Percentiles rank a stretch among this genome's conserved stretches.
These are phyloP conservation scores for Acanthamoeba quina DNA, from an alignment of 208 protist species.

Conservation along the genomic window DNA sequence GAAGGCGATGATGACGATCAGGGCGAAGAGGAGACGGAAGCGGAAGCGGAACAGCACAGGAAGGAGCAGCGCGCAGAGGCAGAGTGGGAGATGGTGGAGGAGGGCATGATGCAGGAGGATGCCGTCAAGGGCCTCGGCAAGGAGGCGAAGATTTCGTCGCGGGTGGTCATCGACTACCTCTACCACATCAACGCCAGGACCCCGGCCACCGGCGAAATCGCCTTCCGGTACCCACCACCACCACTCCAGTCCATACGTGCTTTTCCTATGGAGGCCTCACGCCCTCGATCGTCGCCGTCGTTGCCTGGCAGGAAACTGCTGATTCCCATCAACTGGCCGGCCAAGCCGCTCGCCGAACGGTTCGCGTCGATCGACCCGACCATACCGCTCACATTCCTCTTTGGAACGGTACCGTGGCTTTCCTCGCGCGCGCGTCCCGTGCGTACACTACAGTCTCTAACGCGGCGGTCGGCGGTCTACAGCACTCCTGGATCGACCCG, in stretches of 20 bases:
- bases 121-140: neutral
- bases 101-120: neutral
- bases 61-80: neutral
- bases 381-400: slow-evolving; percentile 10
- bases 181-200: slow-evolving; percentile 45
- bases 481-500: slow-evolving; percentile 21
- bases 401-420: neutral
- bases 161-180: slow-evolving; percentile 12
- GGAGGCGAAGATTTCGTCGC: neutral
- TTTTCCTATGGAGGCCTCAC: neutral
- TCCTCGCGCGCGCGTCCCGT: too few relatives aligned
- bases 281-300: neutral
- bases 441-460: too few relatives aligned
- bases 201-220: slow-evolving; percentile 24
- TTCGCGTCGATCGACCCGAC: neutral
- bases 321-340: slow-evolving; percentile 58
- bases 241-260: neutral
- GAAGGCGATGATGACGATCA: neutral
- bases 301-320: slow-evolving; percentile 41
- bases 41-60: neutral
- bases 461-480: too few relatives aligned
- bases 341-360: neutral
- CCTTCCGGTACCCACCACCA: neutral
- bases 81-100: slow-evolving; percentile 28
- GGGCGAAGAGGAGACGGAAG: neutral